Evolutionary conservation across 1,284 basidiomycete genomes (phyloP), one percentile per base, ranked within the genome.

Genomic region (Schizophyllum commune): DNA sequence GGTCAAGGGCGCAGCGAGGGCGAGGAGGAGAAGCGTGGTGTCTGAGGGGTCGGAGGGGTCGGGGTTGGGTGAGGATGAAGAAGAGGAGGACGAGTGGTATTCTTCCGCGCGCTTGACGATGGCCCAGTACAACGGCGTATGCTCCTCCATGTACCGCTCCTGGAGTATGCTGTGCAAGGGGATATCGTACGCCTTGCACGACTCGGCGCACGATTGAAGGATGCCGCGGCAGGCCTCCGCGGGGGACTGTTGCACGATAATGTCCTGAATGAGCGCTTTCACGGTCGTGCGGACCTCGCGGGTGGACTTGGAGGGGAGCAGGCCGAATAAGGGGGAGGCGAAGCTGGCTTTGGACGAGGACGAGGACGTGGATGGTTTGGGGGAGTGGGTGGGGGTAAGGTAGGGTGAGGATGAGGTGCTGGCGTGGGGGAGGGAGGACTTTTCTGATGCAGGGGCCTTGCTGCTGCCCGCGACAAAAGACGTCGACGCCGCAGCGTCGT

Each of bases 101-200:
- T 61, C 61, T 27, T 59, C 21, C 5, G 65, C 61, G 4, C 65
- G 61, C 55, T 65, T 65, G 27, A 65, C 59, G 20, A 65, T 64
- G 1, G 65, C 65, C 65, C 65, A 65, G 54, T 65, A 65, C 11
- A 55, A 22, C 52, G 65, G 63, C 9, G 65, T 65, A 52, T 65
- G 63, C 0, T 57, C 63, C 47, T 64, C 63, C 33, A 65, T 57
- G 33, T 58, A 59, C 1, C 61, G 59, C 47, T 65, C 65, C 39
- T 65, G 65, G 5, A 65, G 60, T 2, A 65, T 53, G 19, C 58
- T 33, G 55, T 53, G 54, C 21, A 65, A 61, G 20, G 61, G 61
- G 0, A 65, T 58, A 9, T 61, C 63, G 32, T 65, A 60, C 7
- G 61, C 52, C 9, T 61, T 55, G 55, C 63, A 64, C 0, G 65